Base-by-base conservation (phyloP, 192 early-diverging fungal species). In the Lunasporangiospora selenospora region DNA sequence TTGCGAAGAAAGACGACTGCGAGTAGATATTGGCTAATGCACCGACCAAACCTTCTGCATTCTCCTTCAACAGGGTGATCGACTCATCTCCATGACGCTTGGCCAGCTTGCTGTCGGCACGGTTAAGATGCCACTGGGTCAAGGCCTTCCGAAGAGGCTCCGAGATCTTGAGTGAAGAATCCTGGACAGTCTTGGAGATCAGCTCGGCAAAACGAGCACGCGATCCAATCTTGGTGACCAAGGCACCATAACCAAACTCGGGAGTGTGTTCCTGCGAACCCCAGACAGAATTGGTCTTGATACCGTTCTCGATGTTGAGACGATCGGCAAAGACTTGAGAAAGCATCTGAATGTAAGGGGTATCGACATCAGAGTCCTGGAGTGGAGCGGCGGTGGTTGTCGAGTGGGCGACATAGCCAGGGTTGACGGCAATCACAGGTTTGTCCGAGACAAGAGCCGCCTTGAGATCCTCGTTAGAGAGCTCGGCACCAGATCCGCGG, bases 211-310 rank as follows among this genome's bases (percentile, higher is more conserved):
- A 84, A 31, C 83, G 86, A 23, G 79, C 65, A 54, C 93, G 92
- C 54, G 82, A 73, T 69, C 87, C 88, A 50, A 88, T 77, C 55
- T 84, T 83, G 24, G 85, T 82, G 6, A 93, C 62, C 31, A 93
- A 80, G 45, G 84, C 80, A 41, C 95, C 95, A 64, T 93, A 93
- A 29, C 93, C 95, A 79, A 89, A 95, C 80, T 96, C 93, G 45
- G 93, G 92, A 53, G 80, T 89, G n/a, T 86, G 79, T 55, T 80
- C 69, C 46, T 75, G 52, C n/a, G 76, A 62, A 49, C 83, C 85
- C 90, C 90, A 90, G 55, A 94, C 82, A 53, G 93, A 87, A n/a
- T 66, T 39, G 58, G 82, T 78, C 48, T 86, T 81, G 55, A 87
- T 67, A 1, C 89, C 90, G 77, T 97, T 97, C 49, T 91, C 89